These are phyloP conservation scores for Scedosporium apiospermum DNA, from an alignment of 2,329 filamentous ascomycete species.

Conservation along the genomic window DNA sequence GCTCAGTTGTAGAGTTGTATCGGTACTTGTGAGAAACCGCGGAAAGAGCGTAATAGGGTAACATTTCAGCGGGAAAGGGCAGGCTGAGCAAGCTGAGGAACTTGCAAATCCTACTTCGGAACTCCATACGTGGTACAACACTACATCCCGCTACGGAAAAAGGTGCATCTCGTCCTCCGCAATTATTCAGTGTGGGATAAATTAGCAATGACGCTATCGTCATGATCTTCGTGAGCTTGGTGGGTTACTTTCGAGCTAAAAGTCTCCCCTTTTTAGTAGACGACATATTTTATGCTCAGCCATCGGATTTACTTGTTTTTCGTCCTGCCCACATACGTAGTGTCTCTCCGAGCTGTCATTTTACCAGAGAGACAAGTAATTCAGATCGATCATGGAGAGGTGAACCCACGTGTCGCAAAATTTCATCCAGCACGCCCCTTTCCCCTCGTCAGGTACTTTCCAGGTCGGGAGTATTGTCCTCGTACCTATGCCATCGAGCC, in stretches of 20 bases:
- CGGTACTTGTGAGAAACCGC: neutral
- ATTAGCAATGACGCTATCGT: constrained; percentile 4
- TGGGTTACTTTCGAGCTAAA: too few relatives aligned
- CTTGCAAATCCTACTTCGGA: neutral
- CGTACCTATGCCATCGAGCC: neutral
- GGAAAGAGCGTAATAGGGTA: neutral
- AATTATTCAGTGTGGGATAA: constrained; percentile 1
- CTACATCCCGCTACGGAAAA: neutral
- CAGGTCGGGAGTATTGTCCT: too few relatives aligned
- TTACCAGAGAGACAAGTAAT: neutral
- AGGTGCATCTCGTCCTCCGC: neutral
- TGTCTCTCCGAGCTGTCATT: neutral
- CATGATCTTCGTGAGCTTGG: neutral
- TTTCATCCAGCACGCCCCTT: neutral
- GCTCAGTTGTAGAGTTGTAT: neutral
- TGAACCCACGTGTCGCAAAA: neutral
- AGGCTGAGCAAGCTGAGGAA: constrained; percentile 1
- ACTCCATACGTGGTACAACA: neutral
- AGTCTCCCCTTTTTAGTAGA: too few relatives aligned
- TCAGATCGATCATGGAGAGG: neutral
- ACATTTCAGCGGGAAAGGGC: constrained; percentile 2
- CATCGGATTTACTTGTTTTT: too few relatives aligned
- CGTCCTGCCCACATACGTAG: too few relatives aligned
- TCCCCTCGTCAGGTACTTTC: neutral
- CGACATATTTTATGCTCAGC: too few relatives aligned